phyloP scores from a whole-genome alignment of 2,329 filamentous ascomycete species.

The Fusarium nodosum region DNA sequence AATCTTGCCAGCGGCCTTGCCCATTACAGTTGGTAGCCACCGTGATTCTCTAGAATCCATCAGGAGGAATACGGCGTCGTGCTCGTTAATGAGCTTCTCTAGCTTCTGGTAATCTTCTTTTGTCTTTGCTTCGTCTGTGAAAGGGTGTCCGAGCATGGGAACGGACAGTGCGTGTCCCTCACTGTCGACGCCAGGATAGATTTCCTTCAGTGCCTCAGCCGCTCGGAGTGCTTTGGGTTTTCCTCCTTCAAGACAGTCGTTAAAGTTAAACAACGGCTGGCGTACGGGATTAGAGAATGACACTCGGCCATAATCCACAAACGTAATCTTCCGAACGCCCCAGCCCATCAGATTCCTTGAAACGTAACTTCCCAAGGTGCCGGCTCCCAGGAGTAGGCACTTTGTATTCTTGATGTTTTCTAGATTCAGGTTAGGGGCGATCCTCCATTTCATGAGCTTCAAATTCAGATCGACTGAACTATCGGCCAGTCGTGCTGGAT shows the following conservation, averaged over 20 bases:
- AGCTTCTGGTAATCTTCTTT: constrained; percentile 82
- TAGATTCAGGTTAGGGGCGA: constrained; percentile 88
- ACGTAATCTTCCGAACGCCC: constrained; percentile 95
- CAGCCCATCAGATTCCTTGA: constrained; percentile 92
- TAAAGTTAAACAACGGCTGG: constrained; percentile 91
- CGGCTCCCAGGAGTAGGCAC: constrained; percentile 91
- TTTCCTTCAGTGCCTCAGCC: constrained; percentile 82
- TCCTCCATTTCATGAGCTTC: constrained; percentile 99
- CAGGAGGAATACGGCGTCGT: constrained; percentile 94
- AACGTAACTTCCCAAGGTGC: constrained; percentile 94
- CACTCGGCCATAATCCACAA: constrained; percentile 92
- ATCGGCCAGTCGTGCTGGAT: constrained; percentile 87
- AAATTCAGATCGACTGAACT: constrained; percentile 96
- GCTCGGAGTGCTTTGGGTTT: constrained; percentile 85
- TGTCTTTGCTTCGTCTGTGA: constrained; percentile 77
- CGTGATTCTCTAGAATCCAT: constrained; percentile 96
- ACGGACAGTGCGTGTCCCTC: constrained; percentile 86
- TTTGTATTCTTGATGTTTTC: constrained; percentile 90
- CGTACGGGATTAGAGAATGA: constrained; percentile 97
- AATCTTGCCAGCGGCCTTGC: constrained; percentile 91
- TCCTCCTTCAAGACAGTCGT: constrained; percentile 89
- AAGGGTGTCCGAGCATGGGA: constrained; percentile 95
- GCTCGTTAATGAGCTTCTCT: constrained; percentile 79
- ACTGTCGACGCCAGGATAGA: constrained; percentile 91
- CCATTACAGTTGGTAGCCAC: constrained; percentile 97